A percentile compares a stretch with the other conserved stretches of the same genome.
Conservation (phyloP, 768 basidiomycete genomes). For the Mycena filopes region DNA sequence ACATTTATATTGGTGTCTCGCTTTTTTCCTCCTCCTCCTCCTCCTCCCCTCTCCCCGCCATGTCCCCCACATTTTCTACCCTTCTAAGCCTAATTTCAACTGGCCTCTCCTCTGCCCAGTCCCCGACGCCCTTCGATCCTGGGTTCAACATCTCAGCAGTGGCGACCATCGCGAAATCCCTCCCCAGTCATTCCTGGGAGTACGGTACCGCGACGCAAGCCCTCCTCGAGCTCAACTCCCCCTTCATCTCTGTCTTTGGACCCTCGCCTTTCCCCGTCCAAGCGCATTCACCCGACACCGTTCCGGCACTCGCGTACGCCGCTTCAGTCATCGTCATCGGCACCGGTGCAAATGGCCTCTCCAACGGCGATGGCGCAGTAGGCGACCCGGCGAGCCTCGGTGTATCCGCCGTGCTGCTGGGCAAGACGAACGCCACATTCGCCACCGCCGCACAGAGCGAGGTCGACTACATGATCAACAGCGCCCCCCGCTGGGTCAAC, state of each 20-base stretch:
- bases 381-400: constrained; percentile 69
- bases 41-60: not conserved
- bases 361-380: constrained; percentile 56
- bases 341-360: constrained; percentile 38
- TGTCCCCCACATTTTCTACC: not conserved
- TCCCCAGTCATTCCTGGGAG: constrained; percentile 46
- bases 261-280: constrained; percentile 39
- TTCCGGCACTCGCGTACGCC: constrained; percentile 36
- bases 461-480: constrained; percentile 53
- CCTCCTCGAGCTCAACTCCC: constrained; percentile 42
- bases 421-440: constrained; percentile 50
- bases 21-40: constrained; percentile 7
- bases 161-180: constrained; percentile 30
- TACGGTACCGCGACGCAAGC: constrained; percentile 43
- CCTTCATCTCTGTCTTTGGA: constrained; percentile 43
- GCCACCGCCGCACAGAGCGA: constrained; percentile 51
- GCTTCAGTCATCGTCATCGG: constrained; percentile 36
- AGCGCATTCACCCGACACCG: constrained; percentile 20
- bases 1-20: too few relatives aligned
- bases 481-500: constrained; percentile 52
- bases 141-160: constrained; percentile 42
- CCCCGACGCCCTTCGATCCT: constrained; percentile 34
- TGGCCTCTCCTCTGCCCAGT: constrained; percentile 15
- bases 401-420: constrained; percentile 52
- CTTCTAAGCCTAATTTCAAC: constrained; percentile 13